Evolutionary conservation across 192 early-diverging fungal genomes (phyloP).

Genomic region (Spizellomyces sp.): DNA sequence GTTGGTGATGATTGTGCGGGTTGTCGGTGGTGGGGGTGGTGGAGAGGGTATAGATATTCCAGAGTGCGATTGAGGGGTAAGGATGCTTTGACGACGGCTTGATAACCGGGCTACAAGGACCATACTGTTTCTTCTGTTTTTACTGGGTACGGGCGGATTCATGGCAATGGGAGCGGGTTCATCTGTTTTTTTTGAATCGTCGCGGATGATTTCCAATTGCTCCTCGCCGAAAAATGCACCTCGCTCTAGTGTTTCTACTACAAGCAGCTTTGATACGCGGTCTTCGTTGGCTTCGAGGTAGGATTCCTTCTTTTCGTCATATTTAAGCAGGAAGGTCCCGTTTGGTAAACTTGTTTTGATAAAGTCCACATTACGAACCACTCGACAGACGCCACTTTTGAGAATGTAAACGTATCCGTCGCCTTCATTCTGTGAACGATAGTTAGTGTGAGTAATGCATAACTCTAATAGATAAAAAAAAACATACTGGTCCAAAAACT

Average conservation of each 20-base stretch:
- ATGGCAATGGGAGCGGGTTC: neutral
- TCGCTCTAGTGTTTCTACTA: constrained; percentile 28
- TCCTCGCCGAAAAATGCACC: constrained; percentile 37
- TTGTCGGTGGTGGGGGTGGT: neutral
- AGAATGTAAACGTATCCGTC: neutral
- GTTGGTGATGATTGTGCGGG: constrained; percentile 10
- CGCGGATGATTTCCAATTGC: constrained; percentile 8
- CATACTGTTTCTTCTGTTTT: neutral
- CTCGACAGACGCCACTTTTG: constrained; percentile 42
- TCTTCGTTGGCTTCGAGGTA: neutral
- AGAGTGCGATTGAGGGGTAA: neutral
- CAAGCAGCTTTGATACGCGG: constrained; percentile 36
- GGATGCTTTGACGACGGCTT: neutral
- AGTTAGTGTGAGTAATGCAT: neutral
- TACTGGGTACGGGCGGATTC: neutral
- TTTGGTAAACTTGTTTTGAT: constrained; percentile 23
- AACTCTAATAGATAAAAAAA: neutral
- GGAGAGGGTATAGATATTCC: neutral
- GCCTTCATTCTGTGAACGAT: neutral
- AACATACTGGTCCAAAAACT: constrained; percentile 5
- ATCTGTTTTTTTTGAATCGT: neutral
- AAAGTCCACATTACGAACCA: constrained; percentile 39
- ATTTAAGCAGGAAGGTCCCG: neutral
- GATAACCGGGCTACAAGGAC: neutral
- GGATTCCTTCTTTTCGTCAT: neutral